Base-by-base conservation (phyloP, 495 filamentous ascomycete genomes). In the Penicillium herquei region DNA sequence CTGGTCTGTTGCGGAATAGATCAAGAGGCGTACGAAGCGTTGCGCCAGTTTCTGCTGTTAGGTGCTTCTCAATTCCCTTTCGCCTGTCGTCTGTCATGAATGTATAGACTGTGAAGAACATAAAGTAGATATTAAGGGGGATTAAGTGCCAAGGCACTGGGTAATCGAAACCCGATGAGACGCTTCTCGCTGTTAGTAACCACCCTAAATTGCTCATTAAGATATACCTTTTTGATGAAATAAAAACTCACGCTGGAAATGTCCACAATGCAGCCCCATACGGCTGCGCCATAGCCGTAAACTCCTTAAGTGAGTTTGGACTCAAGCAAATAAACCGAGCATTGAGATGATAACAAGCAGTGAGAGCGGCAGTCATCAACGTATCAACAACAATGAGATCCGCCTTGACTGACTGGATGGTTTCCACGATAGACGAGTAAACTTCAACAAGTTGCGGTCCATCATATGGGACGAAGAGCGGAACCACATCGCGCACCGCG, bases 361-460 rank as follows among this genome's bases (percentile, higher is more conserved):
- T 49, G 8, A 49, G 18, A 16, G 18, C 47, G 5, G 47, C 21
- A 33, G 47, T 49, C 47, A 49, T 49, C 30, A 49, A 35, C 12
- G 18, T 49, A 35, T 49, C 16, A 11, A 49, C 47, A 1, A 49
- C 47, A 9, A 49, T 32, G 1, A 49, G 31, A 34, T 49, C 47
- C 6, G 47, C 47, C 32, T 49, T 30, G 9, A 49, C 47, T 30
- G 32, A 14, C 12, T 49, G 32, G 13, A 49, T 49, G 3, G 17
- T 35, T 13, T 49, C 47, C 10, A 32, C 16, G 17, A 49, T 49
- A 12, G 47, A 49, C 1, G 47, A 10, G 13, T 33, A 33, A 6
- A 49, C 16, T 13, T 49, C 30, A 4, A 49, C 47, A 12, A 49
- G 30, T 30, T 49, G 47, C 30, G 47, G 47, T 33, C 47, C 47